Conservation (phyloP, 2,329 filamentous ascomycete species). For the Karstenula rhodostoma region DNA sequence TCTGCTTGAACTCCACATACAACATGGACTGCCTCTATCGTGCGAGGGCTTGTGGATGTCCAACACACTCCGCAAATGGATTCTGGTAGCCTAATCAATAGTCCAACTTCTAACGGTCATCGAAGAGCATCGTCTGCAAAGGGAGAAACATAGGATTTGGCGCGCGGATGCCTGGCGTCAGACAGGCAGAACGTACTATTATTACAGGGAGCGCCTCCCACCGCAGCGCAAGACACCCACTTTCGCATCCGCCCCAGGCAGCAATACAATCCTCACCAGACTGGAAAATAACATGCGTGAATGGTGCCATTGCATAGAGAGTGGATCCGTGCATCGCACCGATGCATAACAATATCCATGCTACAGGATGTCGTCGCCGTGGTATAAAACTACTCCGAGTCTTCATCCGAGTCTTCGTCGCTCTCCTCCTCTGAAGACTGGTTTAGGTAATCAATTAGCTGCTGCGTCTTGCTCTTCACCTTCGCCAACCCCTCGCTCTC, state of each 20-base stretch:
- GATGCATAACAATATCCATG: neutral
- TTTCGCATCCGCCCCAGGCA: neutral
- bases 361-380: neutral
- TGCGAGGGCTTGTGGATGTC: too few species aligned
- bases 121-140: neutral
- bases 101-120: neutral
- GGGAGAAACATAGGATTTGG: neutral
- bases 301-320: neutral
- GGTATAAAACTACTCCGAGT: constrained; percentile 36
- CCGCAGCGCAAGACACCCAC: neutral
- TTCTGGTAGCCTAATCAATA: neutral
- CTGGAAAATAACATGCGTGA: neutral
- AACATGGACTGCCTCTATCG: neutral
- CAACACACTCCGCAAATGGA: neutral
- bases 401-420: constrained; percentile 63
- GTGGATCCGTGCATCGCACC: neutral
- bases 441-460: constrained; percentile 81
- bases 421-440: constrained; percentile 76
- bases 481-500: constrained; percentile 73
- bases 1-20: constrained; percentile 6
- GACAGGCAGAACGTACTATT: neutral
- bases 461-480: constrained; percentile 76
- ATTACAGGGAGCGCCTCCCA: neutral
- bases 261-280: neutral
- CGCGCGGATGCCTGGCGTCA: neutral